These are phyloP conservation scores for Neonectria hederae DNA, from an alignment of 2,329 filamentous ascomycete genomes.

Conservation along the genomic window DNA sequence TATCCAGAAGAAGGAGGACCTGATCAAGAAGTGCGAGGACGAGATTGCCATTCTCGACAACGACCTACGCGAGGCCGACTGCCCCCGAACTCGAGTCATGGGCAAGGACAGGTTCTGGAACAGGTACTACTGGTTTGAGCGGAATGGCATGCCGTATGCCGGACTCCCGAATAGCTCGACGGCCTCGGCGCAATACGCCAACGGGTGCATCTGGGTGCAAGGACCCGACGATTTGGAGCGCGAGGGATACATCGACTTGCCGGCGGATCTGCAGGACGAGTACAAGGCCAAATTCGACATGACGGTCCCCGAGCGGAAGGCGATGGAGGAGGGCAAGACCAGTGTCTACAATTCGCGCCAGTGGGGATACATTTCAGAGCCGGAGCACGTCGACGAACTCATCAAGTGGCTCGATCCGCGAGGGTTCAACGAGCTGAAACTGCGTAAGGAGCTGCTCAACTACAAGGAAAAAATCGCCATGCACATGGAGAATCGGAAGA, in stretches of 20 bases:
- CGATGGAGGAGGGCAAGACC: conserved; percentile 83
- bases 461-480: conserved; percentile 80
- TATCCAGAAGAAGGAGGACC: conserved; percentile 85
- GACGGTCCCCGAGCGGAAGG: conserved; percentile 86
- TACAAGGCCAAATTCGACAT: conserved; percentile 82
- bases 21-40: conserved; percentile 83
- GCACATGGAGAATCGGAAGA: conserved; percentile 82
- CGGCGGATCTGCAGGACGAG: conserved; percentile 74
- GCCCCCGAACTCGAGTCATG: conserved; percentile 86
- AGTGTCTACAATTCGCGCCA: conserved; percentile 79
- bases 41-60: conserved; percentile 88
- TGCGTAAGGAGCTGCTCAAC: conserved; percentile 84
- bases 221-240: conserved; percentile 91
- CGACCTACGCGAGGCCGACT: conserved; percentile 92
- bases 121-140: conserved; percentile 98
- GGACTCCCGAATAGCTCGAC: conserved; percentile 91
- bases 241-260: conserved; percentile 84
- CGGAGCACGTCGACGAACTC: conserved; percentile 78
- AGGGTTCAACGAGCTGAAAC: conserved; percentile 84
- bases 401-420: conserved; percentile 89
- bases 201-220: conserved; percentile 95
- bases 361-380: conserved; percentile 92
- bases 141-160: conserved; percentile 96
- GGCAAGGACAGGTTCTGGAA: conserved; percentile 98
- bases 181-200: conserved; percentile 86